Percentiles rank a stretch among this genome's conserved stretches.
Evolutionary conservation across 129 eudicot species (phyloP).

Genomic region (Flaveria trinervia): DNA sequence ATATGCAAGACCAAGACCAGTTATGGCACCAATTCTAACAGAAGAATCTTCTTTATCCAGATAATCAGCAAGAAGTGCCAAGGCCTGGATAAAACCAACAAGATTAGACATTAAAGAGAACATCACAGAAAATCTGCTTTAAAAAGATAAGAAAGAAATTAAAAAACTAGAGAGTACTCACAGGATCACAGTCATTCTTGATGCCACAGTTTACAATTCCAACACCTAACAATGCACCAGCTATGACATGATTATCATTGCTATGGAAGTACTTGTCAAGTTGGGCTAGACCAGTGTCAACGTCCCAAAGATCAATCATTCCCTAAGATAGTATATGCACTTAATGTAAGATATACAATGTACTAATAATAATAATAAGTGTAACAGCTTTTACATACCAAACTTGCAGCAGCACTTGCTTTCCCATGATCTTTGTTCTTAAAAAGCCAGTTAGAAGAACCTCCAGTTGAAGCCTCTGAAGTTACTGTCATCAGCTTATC

Average conservation of each 20-base stretch:
- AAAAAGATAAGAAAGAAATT: not conserved
- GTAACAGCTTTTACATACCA: constrained; percentile 54
- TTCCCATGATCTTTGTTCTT: constrained; percentile 99
- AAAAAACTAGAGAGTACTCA: constrained; percentile 34
- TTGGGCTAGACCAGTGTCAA: constrained; percentile 96
- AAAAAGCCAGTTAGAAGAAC: constrained; percentile 88
- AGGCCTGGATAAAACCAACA: constrained; percentile 53
- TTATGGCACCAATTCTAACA: constrained; percentile 87
- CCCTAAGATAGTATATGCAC: constrained; percentile 47
- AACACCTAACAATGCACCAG: constrained; percentile 96
- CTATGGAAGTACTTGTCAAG: constrained; percentile 96
- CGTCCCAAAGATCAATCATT: constrained; percentile 96
- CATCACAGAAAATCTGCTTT: not conserved
- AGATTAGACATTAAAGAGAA: not conserved
- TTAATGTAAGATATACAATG: not conserved
- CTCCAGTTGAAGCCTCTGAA: constrained; percentile 75
- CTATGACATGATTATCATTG: constrained; percentile 75
- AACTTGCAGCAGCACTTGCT: constrained; percentile 99
- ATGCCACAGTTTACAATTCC: constrained; percentile 89
- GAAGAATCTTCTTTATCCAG: constrained; percentile 87
- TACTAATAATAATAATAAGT: not conserved
- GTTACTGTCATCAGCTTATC: constrained; percentile 93
- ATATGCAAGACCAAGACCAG: constrained; percentile 94
- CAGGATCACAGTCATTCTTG: constrained; percentile 96
- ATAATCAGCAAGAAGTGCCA: constrained; percentile 92